These are phyloP conservation scores for Camellia granthamiana DNA, from an alignment of 148 eudicot species.

Conservation along the genomic window DNA sequence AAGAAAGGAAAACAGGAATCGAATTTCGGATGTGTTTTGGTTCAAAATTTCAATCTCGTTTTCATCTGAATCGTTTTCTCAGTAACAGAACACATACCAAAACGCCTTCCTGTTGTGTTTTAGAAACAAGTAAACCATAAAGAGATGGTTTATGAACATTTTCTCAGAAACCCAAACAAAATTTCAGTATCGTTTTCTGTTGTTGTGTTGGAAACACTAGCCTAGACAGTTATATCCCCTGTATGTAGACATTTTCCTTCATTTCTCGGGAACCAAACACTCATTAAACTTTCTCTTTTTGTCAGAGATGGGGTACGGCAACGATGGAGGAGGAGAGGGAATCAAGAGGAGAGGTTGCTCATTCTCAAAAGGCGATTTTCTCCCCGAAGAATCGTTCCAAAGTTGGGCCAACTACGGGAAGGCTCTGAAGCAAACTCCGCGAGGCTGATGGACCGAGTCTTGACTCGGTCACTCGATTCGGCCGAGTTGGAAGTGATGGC, in stretches of 20 bases:
- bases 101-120: no score
- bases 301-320: conserved; percentile 1
- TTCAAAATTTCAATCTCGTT: background rate
- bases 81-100: background rate
- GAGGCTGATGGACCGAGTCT: conserved; percentile 40
- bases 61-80: background rate
- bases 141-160: no score
- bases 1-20: no score
- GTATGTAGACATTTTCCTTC: no score
- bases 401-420: conserved; percentile 43
- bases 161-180: no score
- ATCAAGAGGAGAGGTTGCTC: conserved; percentile 26
- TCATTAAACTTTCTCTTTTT: no score
- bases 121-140: no score
- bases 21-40: no score
- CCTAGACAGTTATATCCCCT: no score
- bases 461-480: conserved; percentile 41
- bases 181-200: no score
- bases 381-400: conserved; percentile 58
- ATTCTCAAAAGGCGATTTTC: conserved; percentile 42
- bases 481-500: conserved; percentile 47
- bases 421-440: conserved; percentile 42
- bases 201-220: no score
- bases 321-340: conserved; percentile 1
- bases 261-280: no score